These are phyloP conservation scores for Cladophialophora psammophila DNA, from an alignment of 2,329 filamentous ascomycete genomes.

Conservation along the genomic window DNA sequence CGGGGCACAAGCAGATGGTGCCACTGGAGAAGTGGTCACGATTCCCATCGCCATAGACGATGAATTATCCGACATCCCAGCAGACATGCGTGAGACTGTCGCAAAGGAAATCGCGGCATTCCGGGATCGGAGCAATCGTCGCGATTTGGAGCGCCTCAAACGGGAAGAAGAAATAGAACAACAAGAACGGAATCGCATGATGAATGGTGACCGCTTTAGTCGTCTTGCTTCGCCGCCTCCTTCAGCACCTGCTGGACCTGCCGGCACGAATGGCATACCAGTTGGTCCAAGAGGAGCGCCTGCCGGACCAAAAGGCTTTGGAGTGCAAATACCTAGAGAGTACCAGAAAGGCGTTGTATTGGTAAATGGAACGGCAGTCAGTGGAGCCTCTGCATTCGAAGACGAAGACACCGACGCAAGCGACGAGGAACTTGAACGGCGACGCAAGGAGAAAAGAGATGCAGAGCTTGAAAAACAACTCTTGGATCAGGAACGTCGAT, in stretches of 20 bases:
- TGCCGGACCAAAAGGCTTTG: constrained; percentile 70
- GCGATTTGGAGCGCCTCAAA: constrained; percentile 85
- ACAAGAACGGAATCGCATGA: constrained; percentile 72
- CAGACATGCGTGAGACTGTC: constrained; percentile 94
- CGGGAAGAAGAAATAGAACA: constrained; percentile 93
- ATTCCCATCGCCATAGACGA: constrained; percentile 89
- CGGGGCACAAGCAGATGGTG: constrained; percentile 60
- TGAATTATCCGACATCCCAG: constrained; percentile 91
- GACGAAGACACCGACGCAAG: constrained; percentile 88
- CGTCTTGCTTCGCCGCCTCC: constrained; percentile 76
- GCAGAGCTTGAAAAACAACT: constrained; percentile 81
- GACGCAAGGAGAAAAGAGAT: constrained; percentile 73
- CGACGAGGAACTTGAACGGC: constrained; percentile 81
- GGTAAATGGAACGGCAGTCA: constrained; percentile 77
- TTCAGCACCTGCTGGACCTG: constrained; percentile 67
- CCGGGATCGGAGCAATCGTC: constrained; percentile 84
- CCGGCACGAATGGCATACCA: constrained; percentile 76
- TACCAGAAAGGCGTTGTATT: constrained; percentile 82
- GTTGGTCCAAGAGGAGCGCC: constrained; percentile 78
- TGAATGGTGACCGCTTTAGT: constrained; percentile 69
- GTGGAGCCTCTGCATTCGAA: constrained; percentile 66
- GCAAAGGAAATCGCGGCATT: constrained; percentile 94
- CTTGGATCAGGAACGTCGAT: constrained; percentile 84
- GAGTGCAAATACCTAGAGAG: constrained; percentile 70
- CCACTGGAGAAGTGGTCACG: constrained; percentile 75